A percentile compares a stretch with the other conserved stretches of the same genome.
Evolutionary conservation across 805 yeast species (phyloP).

Genomic region (Metschnikowia similis): DNA sequence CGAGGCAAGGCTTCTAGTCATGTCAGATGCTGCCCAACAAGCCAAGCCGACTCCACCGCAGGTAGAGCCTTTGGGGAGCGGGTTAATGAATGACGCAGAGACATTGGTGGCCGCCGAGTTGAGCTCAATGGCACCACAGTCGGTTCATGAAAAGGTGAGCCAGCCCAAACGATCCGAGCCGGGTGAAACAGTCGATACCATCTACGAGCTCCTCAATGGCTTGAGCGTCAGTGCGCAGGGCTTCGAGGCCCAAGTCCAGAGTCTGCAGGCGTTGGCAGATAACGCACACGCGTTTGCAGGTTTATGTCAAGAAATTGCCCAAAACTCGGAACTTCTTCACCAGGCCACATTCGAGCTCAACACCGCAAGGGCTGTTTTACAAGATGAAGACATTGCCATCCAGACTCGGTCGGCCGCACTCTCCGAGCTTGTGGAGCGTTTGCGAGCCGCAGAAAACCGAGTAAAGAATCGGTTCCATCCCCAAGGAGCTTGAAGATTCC

Average conservation of each 20-base stretch:
- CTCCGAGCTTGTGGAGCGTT: conserved; percentile 22
- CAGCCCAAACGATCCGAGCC: conserved; percentile 11
- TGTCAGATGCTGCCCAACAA: conserved; percentile 38
- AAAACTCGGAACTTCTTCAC: conserved; percentile 3
- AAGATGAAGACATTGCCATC: conserved; percentile 19
- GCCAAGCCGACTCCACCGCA: conserved; percentile 4
- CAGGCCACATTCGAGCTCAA: conserved; percentile 17
- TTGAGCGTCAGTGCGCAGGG: conserved; percentile 10
- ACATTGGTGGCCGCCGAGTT: neutral
- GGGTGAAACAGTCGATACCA: conserved; percentile 15
- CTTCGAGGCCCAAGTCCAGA: neutral
- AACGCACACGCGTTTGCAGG: neutral
- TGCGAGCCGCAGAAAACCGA: conserved; percentile 10
- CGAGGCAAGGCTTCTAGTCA: conserved; percentile 34
- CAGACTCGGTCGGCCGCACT: conserved; percentile 18
- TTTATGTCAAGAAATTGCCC: neutral
- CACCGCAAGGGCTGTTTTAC: conserved; percentile 5
- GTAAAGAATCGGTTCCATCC: neutral
- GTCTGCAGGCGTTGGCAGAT: conserved; percentile 6
- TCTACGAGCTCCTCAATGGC: conserved; percentile 17
- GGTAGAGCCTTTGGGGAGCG: neutral
- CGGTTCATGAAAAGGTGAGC: neutral
- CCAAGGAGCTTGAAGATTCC: neutral
- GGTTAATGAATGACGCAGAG: neutral
- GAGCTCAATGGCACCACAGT: neutral